Conservation (phyloP, 192 early-diverging fungal genomes). For the Backusella liffmaniae region DNA sequence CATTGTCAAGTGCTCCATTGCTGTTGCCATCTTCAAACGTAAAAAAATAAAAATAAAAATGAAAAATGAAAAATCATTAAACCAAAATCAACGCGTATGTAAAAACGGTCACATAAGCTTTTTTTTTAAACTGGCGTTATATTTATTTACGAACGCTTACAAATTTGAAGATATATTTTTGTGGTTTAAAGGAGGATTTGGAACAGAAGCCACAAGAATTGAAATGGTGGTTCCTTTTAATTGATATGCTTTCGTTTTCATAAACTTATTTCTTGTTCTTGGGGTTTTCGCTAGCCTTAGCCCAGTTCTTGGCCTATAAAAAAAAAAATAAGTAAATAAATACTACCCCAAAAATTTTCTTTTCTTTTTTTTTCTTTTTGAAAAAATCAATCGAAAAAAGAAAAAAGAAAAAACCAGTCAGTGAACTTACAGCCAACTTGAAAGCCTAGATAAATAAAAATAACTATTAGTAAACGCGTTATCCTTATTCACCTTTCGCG, state of each 20-base stretch:
- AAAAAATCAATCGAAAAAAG: not conserved
- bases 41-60: not conserved
- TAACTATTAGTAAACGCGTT: not conserved
- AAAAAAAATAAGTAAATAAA: not conserved
- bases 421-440: conserved; percentile 12
- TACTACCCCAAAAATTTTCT: not conserved
- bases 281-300: conserved; percentile 9
- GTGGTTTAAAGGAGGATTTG: not conserved
- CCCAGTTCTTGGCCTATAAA: conserved; percentile 16
- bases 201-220: not conserved
- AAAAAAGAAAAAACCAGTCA: not conserved
- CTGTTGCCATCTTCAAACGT: conserved; percentile 2
- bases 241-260: not conserved
- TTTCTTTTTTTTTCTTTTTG: not conserved
- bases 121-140: not conserved
- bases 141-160: not conserved
- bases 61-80: not conserved
- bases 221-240: not conserved
- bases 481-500: not conserved
- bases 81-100: not conserved
- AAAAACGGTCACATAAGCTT: not conserved
- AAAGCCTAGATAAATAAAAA: conserved; percentile 6
- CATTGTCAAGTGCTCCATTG: conserved; percentile 65
- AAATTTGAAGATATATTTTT: conserved; percentile 1
- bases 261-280: conserved; percentile 8